Base-by-base conservation (phyloP, 2,329 filamentous ascomycete species). In the Microcera coccophila region DNA sequence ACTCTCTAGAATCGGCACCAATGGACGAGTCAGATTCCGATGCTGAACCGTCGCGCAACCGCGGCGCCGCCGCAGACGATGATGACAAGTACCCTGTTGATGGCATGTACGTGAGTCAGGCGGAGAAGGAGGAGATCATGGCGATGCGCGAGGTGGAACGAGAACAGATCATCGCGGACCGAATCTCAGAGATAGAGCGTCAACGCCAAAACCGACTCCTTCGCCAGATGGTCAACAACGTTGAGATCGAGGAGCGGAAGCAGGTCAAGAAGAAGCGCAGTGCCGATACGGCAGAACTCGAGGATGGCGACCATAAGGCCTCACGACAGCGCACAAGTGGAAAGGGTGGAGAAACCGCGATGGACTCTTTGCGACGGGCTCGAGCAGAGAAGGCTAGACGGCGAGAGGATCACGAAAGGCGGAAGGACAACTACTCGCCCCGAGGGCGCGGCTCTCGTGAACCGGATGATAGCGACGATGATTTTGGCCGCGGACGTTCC, bases 21-120 rank as follows among this genome's bases (percentile, higher is more conserved):
- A 95, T 95, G 89, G 89, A 91, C 47, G 87, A 93, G 64, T 93
- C 86, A 35, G 85, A 89, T 51, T 88, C 87, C 14, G 70, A 72
- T 22, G 67, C 62, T 32, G 70, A 72, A 70, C 74, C 44, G 68
- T 75, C 41, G 69, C 76, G 39, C 65, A 49, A 49, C 48, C 50
- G 69, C 60, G 49, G 60, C 55, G 56, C 65, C 66, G 51, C 67
- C 18, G 70, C 72, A 32, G 74, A 75, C 36, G 76, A 82, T 43
- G 76, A 79, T 41, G 78, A 84, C 59, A 72, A 85, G 42, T 93
- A 94, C 61, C 90, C 91, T 0, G 78, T 95, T 49, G 93, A 98
- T 52, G 90, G 91, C 55, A 83, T 93, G 59, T 93, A 88, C 64
- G 78, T 80, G 56, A 86, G 81, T 53, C 74, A 81, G 34, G 75